Evolutionary conservation across 805 yeast genomes (phyloP), one percentile per base, ranked within the genome.

Genomic region (Suhomyces sp.): DNA sequence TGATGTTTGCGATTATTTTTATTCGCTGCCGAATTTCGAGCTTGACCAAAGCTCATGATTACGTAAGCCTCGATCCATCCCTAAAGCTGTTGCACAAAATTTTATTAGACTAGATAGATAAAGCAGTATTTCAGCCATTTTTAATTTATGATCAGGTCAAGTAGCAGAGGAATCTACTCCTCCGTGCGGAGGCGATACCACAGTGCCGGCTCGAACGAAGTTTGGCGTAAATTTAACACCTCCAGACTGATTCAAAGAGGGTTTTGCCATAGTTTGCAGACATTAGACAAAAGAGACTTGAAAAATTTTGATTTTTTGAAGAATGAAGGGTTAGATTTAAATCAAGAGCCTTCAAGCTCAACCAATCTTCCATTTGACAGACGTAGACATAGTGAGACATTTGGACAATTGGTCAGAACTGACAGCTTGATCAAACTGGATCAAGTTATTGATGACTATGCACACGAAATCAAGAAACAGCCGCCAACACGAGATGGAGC

Each of bases 371-470:
- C 65, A 20, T 62, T 62, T 48, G 58, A 61, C 17, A 37, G 43
- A 17, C 50, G 60, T 21, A 53, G 66, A 49, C 58, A 65, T 52
- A 57, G 66, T 43, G 64, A 62, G 40, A 51, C 57, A 3, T 63
- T 63, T 46, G 67, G 66, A 13, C 65, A 62, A 53, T 39, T 64
- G n/a, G 67, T 61, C n/a, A 55, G 62, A 9, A 56, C 61, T 33
- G 61, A 64, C 13, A 47, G 52, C 40, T 51, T 53, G 49, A 31
- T 47, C n/a, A 49, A 47, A 39, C 47, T 53, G 22, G 49, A 45
- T 21, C 48, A 52, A 40, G 52, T 44, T 12, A 51, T 50, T 12
- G 25, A 53, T 21, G 21, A 20, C 12, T 44, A 47, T 19, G 12
- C 48, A 7, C 48, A 46, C 17, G 41, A 46, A n/a, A 33, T 46